Percentiles rank a stretch among this genome's conserved stretches.
These are phyloP conservation scores for Fusarium sp. DNA, from an alignment of 2,329 filamentous ascomycete species.

Conservation along the genomic window DNA sequence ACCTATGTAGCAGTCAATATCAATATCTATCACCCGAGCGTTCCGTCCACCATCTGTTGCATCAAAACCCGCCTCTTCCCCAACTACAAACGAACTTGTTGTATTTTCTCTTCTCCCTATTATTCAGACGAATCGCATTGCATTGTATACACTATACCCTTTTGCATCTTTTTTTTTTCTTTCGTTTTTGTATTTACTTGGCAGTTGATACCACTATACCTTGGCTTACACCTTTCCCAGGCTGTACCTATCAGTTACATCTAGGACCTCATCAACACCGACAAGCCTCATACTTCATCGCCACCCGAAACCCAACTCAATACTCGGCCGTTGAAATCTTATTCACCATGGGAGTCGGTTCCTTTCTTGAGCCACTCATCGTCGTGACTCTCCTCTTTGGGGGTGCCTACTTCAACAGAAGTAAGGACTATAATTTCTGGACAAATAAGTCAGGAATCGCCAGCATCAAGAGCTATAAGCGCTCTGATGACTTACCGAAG, in stretches of 20 bases:
- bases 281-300: not conserved
- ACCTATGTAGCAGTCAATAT: conserved; percentile 7
- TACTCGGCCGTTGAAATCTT: not conserved
- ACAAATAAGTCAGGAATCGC: conserved; percentile 38
- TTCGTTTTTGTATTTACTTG: not conserved
- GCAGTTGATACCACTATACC: not conserved
- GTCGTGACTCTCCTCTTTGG: conserved; percentile 58
- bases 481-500: conserved; percentile 47
- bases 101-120: not conserved
- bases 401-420: conserved; percentile 59
- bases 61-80: conserved; percentile 27
- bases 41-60: conserved; percentile 17
- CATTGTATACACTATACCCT: not conserved
- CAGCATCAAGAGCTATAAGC: conserved; percentile 43
- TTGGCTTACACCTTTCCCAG: not conserved
- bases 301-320: not conserved
- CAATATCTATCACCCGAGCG: conserved; percentile 13
- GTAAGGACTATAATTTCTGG: conserved; percentile 52
- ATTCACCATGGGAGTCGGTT: conserved; percentile 53
- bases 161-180: not conserved
- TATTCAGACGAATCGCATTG: not conserved
- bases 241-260: not conserved
- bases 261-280: not conserved
- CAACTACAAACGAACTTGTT: not conserved
- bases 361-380: conserved; percentile 56